Base-by-base conservation (phyloP, 176 grass and related monocot genomes). In the Avena eriantha region DNA sequence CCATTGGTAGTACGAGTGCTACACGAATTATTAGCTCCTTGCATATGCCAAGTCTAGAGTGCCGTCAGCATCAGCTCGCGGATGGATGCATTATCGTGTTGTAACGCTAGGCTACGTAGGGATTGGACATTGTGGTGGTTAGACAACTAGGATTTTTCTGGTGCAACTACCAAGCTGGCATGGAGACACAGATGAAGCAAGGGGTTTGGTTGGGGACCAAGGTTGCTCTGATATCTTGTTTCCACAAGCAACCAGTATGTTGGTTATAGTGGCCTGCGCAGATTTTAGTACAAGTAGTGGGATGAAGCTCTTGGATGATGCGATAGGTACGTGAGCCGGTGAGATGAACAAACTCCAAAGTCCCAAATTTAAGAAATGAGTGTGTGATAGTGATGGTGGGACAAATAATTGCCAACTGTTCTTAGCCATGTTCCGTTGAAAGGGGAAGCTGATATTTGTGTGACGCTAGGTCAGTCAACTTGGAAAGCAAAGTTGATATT, bases 241-340 rank as follows among this genome's bases (percentile, higher is more conserved):
- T 74, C 50, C 76, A 45, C 41, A 24, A 75, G 80, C 45, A 73
- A 73, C 55, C 73, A 8, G 22, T 87, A 18, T 36, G 47, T 79
- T 54, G 53, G 54, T 83, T 83, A 46, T 73, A 73, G 80, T 84
- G 57, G 48, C 3, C 4, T 21, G 1, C 24, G 11, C 59, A 51
- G 11, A 66, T 80, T 74, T 90, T 57, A 79, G 66, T 48, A 79
- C 19, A 48, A 56, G 29, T 80, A 75, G 49, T 76, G 89, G 84
- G 69, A 57, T 80, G 39, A 41, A 87, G 26, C 58, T 75, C 83
- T 61, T 12, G 61, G 83, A 86, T 69, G 31, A 90, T 69, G 54
- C 4, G 78, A 15, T 56, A 46, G 71, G 23, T 80, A 67, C 58
- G 58, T 82, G 35, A 76, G 60, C 14, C 56, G 18, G 48, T 83